Percentiles rank a stretch among this genome's conserved stretches.
Conservation (phyloP, 495 filamentous ascomycete genomes). For the Amorphotheca resinae region DNA sequence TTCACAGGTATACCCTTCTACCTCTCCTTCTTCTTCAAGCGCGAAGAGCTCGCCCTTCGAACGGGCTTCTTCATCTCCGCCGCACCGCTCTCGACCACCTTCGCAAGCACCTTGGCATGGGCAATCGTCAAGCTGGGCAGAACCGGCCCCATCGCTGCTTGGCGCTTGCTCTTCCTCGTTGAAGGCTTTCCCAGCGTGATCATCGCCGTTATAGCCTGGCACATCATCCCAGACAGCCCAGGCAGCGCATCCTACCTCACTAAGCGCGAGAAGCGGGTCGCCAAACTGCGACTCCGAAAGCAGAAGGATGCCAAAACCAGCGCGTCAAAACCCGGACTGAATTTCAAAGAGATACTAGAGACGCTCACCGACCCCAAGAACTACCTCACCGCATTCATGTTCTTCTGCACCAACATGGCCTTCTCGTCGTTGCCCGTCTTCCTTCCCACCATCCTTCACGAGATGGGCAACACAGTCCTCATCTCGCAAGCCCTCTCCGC, state of each 20-base stretch:
- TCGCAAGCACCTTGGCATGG: conserved; percentile 74
- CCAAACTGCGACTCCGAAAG: conserved; percentile 43
- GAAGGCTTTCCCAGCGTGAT: conserved; percentile 69
- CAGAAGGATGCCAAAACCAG: conserved; percentile 10
- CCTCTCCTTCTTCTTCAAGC: conserved; percentile 75
- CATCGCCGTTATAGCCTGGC: conserved; percentile 55
- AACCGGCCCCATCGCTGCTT: conserved; percentile 53
- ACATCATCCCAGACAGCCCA: conserved; percentile 62
- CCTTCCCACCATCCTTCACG: conserved; percentile 65
- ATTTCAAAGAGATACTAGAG: conserved; percentile 39
- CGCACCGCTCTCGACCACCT: conserved; percentile 71
- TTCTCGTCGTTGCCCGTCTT: conserved; percentile 81
- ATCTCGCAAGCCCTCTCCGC: conserved; percentile 67
- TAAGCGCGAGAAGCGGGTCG: conserved; percentile 60
- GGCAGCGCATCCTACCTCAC: conserved; percentile 57
- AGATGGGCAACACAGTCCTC: conserved; percentile 61
- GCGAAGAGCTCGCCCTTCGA: conserved; percentile 68
- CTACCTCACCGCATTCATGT: conserved; percentile 52
- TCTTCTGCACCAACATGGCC: conserved; percentile 46
- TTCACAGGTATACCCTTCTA: conserved; percentile 74
- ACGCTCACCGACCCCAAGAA: conserved; percentile 49
- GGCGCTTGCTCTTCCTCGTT: conserved; percentile 77
- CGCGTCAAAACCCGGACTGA: conserved; percentile 20
- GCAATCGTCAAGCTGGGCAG: conserved; percentile 54
- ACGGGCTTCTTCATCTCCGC: conserved; percentile 74